Percentiles rank a stretch among this genome's conserved stretches.
Evolutionary conservation across 2,329 filamentous ascomycete genomes (phyloP).

Genomic region (Colletotrichum camelliae): DNA sequence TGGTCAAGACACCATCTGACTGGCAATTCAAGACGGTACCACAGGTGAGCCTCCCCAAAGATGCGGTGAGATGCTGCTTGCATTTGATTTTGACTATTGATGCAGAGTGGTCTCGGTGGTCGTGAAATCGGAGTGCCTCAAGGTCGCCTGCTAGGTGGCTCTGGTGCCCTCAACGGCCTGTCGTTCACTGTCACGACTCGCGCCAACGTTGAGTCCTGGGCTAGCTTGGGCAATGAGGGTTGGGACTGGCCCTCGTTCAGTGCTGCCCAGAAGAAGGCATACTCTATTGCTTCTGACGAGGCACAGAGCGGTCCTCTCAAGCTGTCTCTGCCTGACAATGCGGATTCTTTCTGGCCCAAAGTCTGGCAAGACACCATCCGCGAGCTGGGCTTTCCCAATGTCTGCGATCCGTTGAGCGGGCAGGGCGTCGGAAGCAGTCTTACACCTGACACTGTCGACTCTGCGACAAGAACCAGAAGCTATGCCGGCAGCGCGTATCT

Average conservation of each 20-base stretch:
- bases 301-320: conserved; percentile 18
- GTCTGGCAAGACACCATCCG: conserved; percentile 27
- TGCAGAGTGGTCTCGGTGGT: conserved; percentile 17
- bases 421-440: conserved; percentile 19
- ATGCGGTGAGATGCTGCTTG: background rate
- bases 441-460: conserved; percentile 28
- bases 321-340: conserved; percentile 19
- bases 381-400: conserved; percentile 20
- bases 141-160: conserved; percentile 29
- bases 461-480: conserved; percentile 27
- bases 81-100: background rate
- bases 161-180: conserved; percentile 32
- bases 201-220: conserved; percentile 30
- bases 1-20: conserved; percentile 28
- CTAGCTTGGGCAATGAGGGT: conserved; percentile 29
- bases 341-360: conserved; percentile 16
- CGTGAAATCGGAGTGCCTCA: conserved; percentile 25
- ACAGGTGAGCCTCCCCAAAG: conserved; percentile 19
- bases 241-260: conserved; percentile 29
- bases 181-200: conserved; percentile 27
- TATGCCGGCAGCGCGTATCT: conserved; percentile 29
- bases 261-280: conserved; percentile 19
- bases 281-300: conserved; percentile 1
- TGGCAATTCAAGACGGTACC: conserved; percentile 31
- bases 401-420: conserved; percentile 28